Evolutionary conservation across 2,329 filamentous ascomycete species (phyloP), one percentile per base, ranked within the genome.

Genomic region (Sordariomycetes sp.): DNA sequence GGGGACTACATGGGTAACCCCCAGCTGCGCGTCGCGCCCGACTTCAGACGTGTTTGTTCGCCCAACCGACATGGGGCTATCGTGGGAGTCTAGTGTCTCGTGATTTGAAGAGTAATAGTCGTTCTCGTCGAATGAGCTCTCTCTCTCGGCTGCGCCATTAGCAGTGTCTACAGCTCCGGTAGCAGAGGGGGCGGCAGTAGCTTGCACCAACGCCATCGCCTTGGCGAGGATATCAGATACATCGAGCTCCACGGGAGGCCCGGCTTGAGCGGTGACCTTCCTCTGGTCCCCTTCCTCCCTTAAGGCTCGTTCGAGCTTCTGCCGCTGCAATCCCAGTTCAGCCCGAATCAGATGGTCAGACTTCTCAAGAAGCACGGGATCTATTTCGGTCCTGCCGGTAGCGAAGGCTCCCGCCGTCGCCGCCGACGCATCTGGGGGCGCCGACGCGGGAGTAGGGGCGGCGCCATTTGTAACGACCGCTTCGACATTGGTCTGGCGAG

Each of bases 31-130:
- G 48, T 55, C 42, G 15, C 28, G 39, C 15, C 17, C 52, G 15
- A 35, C 51, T 8, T 34, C 36, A 22, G 52, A 36, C 15, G 24
- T 15, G 7, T 48, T 35, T 10, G 35, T 20, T 50, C 52, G 35
- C 24, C 36, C 52, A 15, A 22, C 25, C 15, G 17, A 25, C 36
- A n/a, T 36, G 35, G 50, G 39, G n/a, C 36, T 55, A 25, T 59
- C 55, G 10, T 72, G 74, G 34, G 76, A 77, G 58, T 81, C 76
- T 60, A 81, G 81, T 62, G 90, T 95, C 69, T 91, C 88, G 75
- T 91, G 86, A 74, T 87, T 89, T 72, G 91, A 96, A 63, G 92
- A 96, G 76, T 97, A 96, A 71, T 95, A 95, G 48, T 90, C 94
- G 67, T 95, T 90, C 69, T 95, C 87, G 72, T 96, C 90, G 73